These are phyloP conservation scores for Plasmodium blacklocki DNA, from an alignment of 169 alveolate genomes.

Conservation along the genomic window DNA sequence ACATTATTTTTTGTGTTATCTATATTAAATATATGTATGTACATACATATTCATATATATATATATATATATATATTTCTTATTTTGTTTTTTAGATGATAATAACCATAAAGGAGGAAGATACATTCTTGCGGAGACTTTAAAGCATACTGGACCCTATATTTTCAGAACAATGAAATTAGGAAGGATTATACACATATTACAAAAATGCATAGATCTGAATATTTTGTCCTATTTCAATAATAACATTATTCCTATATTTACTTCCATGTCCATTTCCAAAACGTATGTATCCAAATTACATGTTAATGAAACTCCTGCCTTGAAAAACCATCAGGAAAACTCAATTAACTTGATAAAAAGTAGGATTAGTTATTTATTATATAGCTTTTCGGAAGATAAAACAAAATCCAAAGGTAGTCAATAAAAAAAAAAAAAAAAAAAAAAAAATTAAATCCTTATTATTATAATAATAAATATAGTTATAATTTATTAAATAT, in stretches of 20 bases:
- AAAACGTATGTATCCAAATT: slow-evolving; percentile 55
- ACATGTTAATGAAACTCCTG: slow-evolving; percentile 63
- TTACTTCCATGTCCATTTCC: slow-evolving; percentile 74
- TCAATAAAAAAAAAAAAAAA: neutral
- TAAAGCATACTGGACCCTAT: slow-evolving; percentile 80
- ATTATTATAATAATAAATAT: neutral
- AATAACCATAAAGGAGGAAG: slow-evolving; percentile 81
- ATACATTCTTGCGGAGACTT: slow-evolving; percentile 81
- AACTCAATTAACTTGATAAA: slow-evolving; percentile 53
- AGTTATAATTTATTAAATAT: neutral
- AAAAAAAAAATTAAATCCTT: neutral
- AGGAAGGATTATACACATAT: slow-evolving; percentile 80
- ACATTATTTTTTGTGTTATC: too few species aligned
- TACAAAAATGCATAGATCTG: slow-evolving; percentile 79
- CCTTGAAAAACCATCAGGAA: slow-evolving; percentile 38
- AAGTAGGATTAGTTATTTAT: slow-evolving; percentile 35
- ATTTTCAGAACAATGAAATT: slow-evolving; percentile 78
- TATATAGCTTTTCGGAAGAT: slow-evolving; percentile 64
- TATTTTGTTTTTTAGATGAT: slow-evolving; percentile 19
- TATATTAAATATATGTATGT: neutral
- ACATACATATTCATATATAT: neutral
- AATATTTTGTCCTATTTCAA: slow-evolving; percentile 79
- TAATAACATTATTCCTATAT: slow-evolving; percentile 81
- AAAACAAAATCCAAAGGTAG: slow-evolving; percentile 60
- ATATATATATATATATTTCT: neutral